phyloP scores from a whole-genome alignment of 2,329 filamentous ascomycete genomes.

The Talaromyces sp. region DNA sequence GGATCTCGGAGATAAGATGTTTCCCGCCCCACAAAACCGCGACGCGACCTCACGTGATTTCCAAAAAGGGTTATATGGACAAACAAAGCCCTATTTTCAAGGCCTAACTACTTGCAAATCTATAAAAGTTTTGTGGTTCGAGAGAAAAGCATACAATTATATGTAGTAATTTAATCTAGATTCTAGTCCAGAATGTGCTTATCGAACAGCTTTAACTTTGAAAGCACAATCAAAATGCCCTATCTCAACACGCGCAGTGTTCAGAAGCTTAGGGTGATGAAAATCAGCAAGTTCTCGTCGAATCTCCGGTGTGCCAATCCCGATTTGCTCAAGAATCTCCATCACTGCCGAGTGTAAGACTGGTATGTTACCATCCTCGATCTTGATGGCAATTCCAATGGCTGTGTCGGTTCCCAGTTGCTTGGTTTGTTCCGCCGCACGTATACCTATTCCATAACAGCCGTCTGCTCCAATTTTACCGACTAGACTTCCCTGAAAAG shows the following conservation, averaged over 20 bases:
- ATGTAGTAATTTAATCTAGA: no score
- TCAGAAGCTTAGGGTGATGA: slow-evolving; percentile 34
- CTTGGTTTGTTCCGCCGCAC: slow-evolving; percentile 37
- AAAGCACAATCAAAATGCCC: slow-evolving; percentile 24
- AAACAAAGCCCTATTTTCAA: background rate
- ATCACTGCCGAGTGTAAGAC: slow-evolving; percentile 45
- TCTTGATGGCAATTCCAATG: slow-evolving; percentile 48
- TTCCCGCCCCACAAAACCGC: background rate
- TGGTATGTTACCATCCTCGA: slow-evolving; percentile 48
- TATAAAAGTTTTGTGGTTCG: no score
- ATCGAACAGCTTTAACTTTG: background rate
- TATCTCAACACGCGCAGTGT: slow-evolving; percentile 40
- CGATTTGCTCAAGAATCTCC: slow-evolving; percentile 46
- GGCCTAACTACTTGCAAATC: background rate
- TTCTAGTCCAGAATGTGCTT: no score
- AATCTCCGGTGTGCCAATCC: slow-evolving; percentile 35
- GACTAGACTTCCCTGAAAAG: slow-evolving; percentile 38
- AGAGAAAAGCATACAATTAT: no score
- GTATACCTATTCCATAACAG: slow-evolving; percentile 47
- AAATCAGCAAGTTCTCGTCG: slow-evolving; percentile 32
- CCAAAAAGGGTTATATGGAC: background rate
- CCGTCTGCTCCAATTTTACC: slow-evolving; percentile 52
- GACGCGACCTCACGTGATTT: slow-evolving; percentile 1
- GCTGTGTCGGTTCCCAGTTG: slow-evolving; percentile 36
- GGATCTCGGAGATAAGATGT: slow-evolving; percentile 1